Conservation (phyloP, 176 grass and related monocot genomes). For the Puya raimondii region DNA sequence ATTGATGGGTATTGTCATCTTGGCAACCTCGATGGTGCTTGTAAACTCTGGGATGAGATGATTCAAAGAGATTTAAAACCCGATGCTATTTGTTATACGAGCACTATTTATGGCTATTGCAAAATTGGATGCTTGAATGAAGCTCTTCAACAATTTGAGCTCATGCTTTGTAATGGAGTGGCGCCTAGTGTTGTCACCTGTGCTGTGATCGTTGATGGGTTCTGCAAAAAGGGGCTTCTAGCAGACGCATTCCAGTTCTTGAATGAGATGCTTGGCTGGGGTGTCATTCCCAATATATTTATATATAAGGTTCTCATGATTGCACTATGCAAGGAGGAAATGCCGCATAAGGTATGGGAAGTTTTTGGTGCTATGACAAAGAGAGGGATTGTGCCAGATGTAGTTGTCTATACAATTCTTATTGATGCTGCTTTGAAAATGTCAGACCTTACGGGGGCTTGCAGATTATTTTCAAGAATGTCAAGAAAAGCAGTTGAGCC, state of each 20-base stretch:
- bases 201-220: conserved; percentile 54
- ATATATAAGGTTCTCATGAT: conserved; percentile 60
- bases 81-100: conserved; percentile 35
- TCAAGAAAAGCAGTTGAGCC: conserved; percentile 14
- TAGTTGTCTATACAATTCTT: conserved; percentile 26
- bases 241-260: conserved; percentile 54
- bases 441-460: conserved; percentile 16
- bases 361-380: conserved; percentile 66
- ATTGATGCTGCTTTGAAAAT: conserved; percentile 24
- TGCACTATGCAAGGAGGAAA: conserved; percentile 46
- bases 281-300: conserved; percentile 50
- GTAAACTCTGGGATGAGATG: conserved; percentile 24
- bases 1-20: conserved; percentile 20
- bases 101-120: conserved; percentile 56
- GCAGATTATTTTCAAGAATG: conserved; percentile 24
- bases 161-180: conserved; percentile 45
- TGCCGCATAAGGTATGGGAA: conserved; percentile 28
- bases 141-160: conserved; percentile 46
- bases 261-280: conserved; percentile 35
- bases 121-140: conserved; percentile 48
- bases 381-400: conserved; percentile 32
- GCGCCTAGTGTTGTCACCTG: conserved; percentile 58
- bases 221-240: conserved; percentile 38
- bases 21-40: conserved; percentile 15
- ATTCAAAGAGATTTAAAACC: conserved; percentile 13